Percentiles rank a stretch among this genome's conserved stretches.
phyloP scores from a whole-genome alignment of 2,329 filamentous ascomycete species.

The Penicillium sp. region DNA sequence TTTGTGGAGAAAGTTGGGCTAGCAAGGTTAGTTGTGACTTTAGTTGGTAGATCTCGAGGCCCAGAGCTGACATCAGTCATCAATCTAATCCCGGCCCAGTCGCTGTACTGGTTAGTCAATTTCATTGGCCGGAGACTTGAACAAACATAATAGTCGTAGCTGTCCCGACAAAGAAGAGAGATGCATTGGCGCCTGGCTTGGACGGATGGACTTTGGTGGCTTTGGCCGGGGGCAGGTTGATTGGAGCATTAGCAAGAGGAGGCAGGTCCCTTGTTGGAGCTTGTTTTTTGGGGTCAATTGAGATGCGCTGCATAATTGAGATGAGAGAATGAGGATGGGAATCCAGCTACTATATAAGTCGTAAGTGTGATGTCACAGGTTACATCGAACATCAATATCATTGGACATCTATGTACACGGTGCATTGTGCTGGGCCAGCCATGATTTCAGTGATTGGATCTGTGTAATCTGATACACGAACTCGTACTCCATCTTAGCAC shows the following conservation, averaged over 20 bases:
- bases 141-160: conserved; percentile 42
- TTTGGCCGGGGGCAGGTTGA: conserved; percentile 46
- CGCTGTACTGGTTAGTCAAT: conserved; percentile 24
- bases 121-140: background rate
- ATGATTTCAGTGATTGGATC: background rate
- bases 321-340: background rate
- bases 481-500: conserved; percentile 57
- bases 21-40: background rate
- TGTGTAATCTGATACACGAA: background rate
- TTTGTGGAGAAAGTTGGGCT: conserved; percentile 66
- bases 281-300: conserved; percentile 39
- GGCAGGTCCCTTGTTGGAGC: conserved; percentile 44
- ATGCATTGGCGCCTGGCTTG: conserved; percentile 34
- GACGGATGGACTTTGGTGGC: conserved; percentile 48
- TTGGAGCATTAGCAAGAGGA: conserved; percentile 25
- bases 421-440: background rate
- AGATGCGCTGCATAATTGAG: conserved; percentile 11
- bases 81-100: conserved; percentile 43
- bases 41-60: background rate
- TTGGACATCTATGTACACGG: background rate
- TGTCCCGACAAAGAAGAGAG: conserved; percentile 43
- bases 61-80: conserved; percentile 40
- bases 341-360: background rate
- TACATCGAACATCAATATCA: background rate
- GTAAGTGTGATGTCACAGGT: background rate